Conservation (phyloP, 2,329 filamentous ascomycete genomes). For the Hymenoscyphus fraxineus region DNA sequence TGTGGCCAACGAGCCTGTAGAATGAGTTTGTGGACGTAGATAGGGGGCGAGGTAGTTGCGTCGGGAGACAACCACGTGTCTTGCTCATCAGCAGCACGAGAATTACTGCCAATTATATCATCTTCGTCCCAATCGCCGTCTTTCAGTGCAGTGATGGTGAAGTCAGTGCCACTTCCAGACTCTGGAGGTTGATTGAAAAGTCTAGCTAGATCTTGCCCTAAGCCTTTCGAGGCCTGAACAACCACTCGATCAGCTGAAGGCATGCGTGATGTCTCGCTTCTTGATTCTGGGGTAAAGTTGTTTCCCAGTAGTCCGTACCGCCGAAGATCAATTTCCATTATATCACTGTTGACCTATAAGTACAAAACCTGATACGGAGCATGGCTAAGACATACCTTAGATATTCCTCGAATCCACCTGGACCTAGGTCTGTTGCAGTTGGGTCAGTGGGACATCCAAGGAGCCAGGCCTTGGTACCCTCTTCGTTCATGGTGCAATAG, state of each 20-base stretch:
- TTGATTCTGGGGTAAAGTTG: conserved; percentile 56
- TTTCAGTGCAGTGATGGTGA: conserved; percentile 83
- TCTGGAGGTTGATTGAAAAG: conserved; percentile 87
- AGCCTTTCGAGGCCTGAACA: conserved; percentile 58
- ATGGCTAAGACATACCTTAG: conserved; percentile 48
- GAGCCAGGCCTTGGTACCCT: conserved; percentile 94
- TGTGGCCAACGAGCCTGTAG: conserved; percentile 95
- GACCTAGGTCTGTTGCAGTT: conserved; percentile 59
- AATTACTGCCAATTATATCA: conserved; percentile 48
- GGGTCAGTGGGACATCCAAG: conserved; percentile 84
- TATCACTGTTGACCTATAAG: conserved; percentile 47
- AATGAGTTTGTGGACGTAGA: conserved; percentile 93
- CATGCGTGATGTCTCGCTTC: conserved; percentile 46
- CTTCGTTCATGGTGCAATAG: conserved; percentile 93
- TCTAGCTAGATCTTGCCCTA: conserved; percentile 80
- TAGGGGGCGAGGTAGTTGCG: conserved; percentile 70
- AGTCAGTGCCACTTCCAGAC: conserved; percentile 81
- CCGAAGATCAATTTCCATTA: conserved; percentile 88
- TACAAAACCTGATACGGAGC: neutral
- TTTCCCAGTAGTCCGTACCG: conserved; percentile 89
- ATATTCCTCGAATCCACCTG: conserved; percentile 79
- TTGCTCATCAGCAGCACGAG: conserved; percentile 39
- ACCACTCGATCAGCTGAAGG: conserved; percentile 42
- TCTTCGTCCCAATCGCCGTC: conserved; percentile 69
- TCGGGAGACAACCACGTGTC: conserved; percentile 57